These are phyloP conservation scores for Eimeria necatrix DNA, from an alignment of 169 alveolate species.

Conservation along the genomic window DNA sequence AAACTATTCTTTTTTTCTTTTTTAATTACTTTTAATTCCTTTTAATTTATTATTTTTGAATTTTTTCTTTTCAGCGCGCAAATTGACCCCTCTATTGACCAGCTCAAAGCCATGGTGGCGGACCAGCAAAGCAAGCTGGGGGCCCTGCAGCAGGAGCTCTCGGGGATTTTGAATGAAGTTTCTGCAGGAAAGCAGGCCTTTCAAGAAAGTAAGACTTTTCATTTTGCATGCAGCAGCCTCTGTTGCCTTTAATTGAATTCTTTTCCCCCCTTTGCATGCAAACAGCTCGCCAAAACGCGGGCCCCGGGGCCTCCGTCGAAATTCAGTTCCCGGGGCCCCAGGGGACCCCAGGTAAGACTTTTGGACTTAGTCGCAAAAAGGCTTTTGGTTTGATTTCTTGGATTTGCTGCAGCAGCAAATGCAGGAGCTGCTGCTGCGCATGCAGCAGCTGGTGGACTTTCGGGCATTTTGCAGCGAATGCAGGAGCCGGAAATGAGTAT, in stretches of 20 bases:
- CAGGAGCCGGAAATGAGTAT: conserved; percentile 31
- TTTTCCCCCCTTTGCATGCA: neutral
- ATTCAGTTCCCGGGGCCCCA: conserved; percentile 65
- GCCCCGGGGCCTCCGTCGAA: conserved; percentile 36
- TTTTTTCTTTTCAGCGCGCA: neutral
- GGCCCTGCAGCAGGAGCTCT: conserved; percentile 49
- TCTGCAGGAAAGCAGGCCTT: conserved; percentile 45
- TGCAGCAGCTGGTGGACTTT: neutral
- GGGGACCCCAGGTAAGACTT: conserved; percentile 12
- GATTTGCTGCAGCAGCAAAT: neutral
- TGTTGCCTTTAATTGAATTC: neutral
- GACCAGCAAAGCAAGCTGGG: conserved; percentile 69
- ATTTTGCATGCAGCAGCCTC: no score
- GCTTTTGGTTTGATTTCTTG: neutral
- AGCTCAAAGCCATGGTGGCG: conserved; percentile 58
- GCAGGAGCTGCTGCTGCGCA: conserved; percentile 18
- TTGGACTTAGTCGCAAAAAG: neutral
- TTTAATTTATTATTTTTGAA: neutral
- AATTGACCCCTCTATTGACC: conserved; percentile 37
- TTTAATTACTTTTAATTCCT: no score
- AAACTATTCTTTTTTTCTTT: no score
- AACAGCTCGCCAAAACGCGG: conserved; percentile 4
- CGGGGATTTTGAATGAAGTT: conserved; percentile 44
- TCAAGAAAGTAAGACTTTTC: conserved; percentile 14
- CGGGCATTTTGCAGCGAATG: neutral